Evolutionary conservation across 352 stramenopile species (phyloP).

Genomic region (Globisporangium cylindrosporum): DNA sequence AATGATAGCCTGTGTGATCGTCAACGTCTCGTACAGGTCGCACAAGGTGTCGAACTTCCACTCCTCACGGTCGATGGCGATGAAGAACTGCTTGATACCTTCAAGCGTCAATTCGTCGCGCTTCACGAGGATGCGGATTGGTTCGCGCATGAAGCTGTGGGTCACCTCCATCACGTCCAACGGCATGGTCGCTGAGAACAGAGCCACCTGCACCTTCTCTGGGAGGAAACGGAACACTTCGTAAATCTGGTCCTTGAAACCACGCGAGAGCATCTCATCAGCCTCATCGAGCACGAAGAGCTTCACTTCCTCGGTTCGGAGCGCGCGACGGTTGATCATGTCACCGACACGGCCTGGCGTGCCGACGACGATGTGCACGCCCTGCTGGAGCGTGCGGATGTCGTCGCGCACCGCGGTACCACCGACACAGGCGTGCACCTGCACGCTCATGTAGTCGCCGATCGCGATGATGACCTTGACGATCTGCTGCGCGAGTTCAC

Average conservation of each 20-base stretch:
- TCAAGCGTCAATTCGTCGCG: constrained; percentile 99
- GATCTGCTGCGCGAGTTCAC: constrained; percentile 99
- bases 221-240: constrained; percentile 99
- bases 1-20: constrained; percentile 99
- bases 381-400: constrained; percentile 97
- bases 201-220: constrained; percentile 96
- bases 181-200: constrained; percentile 99
- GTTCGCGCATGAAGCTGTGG: constrained; percentile 98
- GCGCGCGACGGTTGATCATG: constrained; percentile 98
- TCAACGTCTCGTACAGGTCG: constrained; percentile 99
- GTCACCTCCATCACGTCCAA: constrained; percentile 99
- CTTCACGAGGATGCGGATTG: constrained; percentile 99
- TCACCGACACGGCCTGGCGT: constrained; percentile 98
- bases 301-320: constrained; percentile 94
- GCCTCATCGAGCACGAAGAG: constrained; percentile 99
- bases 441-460: constrained; percentile 95
- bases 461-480: constrained; percentile 97
- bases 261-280: constrained; percentile 99
- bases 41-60: constrained; percentile 99
- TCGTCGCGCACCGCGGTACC: constrained; percentile 98
- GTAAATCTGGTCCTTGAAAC: constrained; percentile 99
- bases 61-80: constrained; percentile 97
- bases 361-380: constrained; percentile 98
- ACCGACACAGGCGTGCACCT: constrained; percentile 98
- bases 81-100: constrained; percentile 99